Evolutionary conservation across 768 basidiomycete species (phyloP), one percentile per base, ranked within the genome.

Genomic region (Naganishia randhawae): DNA sequence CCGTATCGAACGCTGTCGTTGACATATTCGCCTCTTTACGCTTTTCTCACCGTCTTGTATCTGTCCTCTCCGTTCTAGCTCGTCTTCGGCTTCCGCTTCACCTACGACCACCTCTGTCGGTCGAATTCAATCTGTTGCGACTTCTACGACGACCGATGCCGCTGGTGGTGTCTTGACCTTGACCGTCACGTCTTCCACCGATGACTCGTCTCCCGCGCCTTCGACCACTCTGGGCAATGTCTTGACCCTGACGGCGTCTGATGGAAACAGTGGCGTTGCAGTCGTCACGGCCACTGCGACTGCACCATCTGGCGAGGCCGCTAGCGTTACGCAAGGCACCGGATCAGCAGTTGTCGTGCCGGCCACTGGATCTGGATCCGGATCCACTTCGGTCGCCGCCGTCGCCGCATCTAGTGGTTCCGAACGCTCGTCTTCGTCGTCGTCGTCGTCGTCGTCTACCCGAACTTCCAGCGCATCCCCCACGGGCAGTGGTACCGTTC

Each of bases 231-330:
- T 64, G 33, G 45, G 63, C 11, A 64, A 64, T 45, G 45, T 50
- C 39, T 19, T 61, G n/a, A 61, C 57, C n/a, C 11, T 61, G n/a
- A 61, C 57, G 57, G 57, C 37, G 39, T 61, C 57, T 10, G 32
- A 53, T 31, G 25, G 39, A 39, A 61, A 61, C 37, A 61, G 57
- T 61, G 57, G 57, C 27, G 39, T 61, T 22, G 57, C 57, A 6
- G 39, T 61, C 7, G 57, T 61, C 10, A 61, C 57, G 10, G 57
- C 57, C 11, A 61, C 57, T 22, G 57, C 57, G 3, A 61, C 57
- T 1, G 19, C 37, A 7, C 29, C 53, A 27, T 57, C 55, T 4
- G 17, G 27, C 32, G 27, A 9, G 16, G 53, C 33, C 22, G 14
- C n/a, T 14, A 37, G 31, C 22, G 54, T 55, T 6, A 22, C 35